Evolutionary conservation across 2,329 filamentous ascomycete genomes (phyloP).

Genomic region (Phyllosticta ampelicida): DNA sequence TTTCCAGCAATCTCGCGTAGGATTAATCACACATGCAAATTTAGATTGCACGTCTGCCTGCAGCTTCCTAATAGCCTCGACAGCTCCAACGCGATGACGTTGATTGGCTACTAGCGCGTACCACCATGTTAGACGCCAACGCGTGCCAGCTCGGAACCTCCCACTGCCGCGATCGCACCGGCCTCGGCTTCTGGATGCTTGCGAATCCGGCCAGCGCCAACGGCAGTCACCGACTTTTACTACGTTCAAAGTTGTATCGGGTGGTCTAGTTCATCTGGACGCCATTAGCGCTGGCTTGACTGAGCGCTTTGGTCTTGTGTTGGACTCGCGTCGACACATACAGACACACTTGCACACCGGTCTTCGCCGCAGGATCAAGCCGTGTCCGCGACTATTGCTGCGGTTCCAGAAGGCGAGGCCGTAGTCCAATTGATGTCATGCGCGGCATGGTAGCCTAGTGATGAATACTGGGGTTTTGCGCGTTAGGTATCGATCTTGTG

Average conservation of each 20-base stretch:
- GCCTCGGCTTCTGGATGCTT: not conserved
- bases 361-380: not conserved
- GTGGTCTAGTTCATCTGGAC: not conserved
- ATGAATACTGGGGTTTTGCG: too few species aligned
- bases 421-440: too few species aligned
- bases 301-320: not conserved
- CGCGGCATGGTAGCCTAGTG: too few species aligned
- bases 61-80: not conserved
- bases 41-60: not conserved
- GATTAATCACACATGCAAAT: not conserved
- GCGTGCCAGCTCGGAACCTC: not conserved
- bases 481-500: too few species aligned
- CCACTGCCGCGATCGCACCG: not conserved
- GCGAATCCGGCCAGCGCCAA: not conserved
- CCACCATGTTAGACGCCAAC: not conserved
- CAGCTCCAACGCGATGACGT: not conserved
- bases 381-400: not conserved
- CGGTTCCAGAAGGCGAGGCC: not conserved
- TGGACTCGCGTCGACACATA: not conserved
- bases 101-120: not conserved
- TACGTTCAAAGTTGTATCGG: not conserved
- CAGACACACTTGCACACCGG: too few species aligned
- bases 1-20: not conserved
- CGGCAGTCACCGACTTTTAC: not conserved
- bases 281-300: not conserved